Base-by-base conservation (phyloP, 345 rosid genomes). In the Citrus glauca region DNA sequence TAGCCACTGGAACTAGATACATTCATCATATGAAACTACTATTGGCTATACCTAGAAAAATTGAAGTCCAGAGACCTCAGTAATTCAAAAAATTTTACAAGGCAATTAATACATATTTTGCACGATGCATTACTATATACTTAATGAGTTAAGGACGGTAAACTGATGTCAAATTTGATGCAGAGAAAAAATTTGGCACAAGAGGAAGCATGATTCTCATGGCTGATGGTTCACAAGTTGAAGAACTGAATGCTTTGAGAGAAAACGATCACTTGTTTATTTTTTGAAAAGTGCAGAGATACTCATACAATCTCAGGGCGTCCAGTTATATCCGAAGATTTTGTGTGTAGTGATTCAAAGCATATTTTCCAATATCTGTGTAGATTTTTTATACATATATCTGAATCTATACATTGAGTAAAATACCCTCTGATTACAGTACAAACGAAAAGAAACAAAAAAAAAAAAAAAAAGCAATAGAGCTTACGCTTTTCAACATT, bases 201-300 rank as follows among this genome's bases (percentile, higher is more conserved):
- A 80, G 85, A 82, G 97, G 94, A 80, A 87, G 86, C 85, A 88
- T 71, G 73, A 88, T 93, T 83, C 88, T 88, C 40, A 85, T 92
- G 95, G 87, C 87, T 59, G 92, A 94, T 82, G 98, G 98, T 40
- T 87, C 93, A 45, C 77, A 84, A 80, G 94, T 96, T 74, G 98
- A 94, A 83, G 94, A 96, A 28, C 45, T 94, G 50, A 84, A 82
- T 86, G 93, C 88, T 75, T 74, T 92, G 66, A 83, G 99, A 86
- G 97, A 96, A 69, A 84, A 91, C 32, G 98, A 91, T 81, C 97
- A 88, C 79, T 80, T 96, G 82, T 91, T 81, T 79, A 91, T 92
- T 69, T 86, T 90, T 73, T 91, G 70, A 88, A 77, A 77, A 32
- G 55, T 48, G n/a, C 70, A 61, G 1, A 27, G 48, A 60, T 72